Evolutionary conservation across 1,284 basidiomycete genomes (phyloP).

Genomic region (Termitomyces sp.): DNA sequence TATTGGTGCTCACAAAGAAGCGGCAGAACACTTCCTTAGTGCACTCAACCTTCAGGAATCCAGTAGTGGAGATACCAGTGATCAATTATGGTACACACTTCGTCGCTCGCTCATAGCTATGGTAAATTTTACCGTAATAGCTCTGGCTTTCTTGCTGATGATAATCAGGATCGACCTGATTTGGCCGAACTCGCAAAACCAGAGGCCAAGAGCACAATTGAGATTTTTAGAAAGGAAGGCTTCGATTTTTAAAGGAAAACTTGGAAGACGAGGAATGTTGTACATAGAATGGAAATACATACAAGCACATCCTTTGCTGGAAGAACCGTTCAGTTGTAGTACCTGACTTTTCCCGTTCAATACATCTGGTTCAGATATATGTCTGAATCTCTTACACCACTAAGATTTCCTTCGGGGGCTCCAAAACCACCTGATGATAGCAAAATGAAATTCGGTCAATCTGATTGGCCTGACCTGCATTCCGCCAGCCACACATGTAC

Average conservation of each 20-base stretch:
- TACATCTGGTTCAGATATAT: background rate
- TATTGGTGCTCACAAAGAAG: conserved; percentile 93
- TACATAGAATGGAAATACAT: background rate
- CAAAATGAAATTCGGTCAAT: conserved; percentile 4
- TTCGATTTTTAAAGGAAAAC: conserved; percentile 66
- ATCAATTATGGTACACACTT: conserved; percentile 91
- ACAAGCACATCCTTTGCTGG: background rate
- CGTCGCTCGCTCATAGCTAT: conserved; percentile 78
- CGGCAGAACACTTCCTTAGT: conserved; percentile 93
- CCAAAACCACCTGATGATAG: background rate
- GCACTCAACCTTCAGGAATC: conserved; percentile 81
- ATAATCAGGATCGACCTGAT: conserved; percentile 53
- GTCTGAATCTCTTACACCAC: background rate
- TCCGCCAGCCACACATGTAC: background rate
- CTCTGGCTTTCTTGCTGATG: background rate
- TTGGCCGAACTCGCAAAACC: conserved; percentile 61
- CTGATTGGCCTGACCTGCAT: conserved; percentile 14
- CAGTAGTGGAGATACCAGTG: conserved; percentile 66
- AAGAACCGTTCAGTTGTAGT: background rate
- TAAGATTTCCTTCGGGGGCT: too few relatives aligned
- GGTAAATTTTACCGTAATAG: conserved; percentile 43
- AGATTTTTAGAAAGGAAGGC: conserved; percentile 71
- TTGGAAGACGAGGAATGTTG: background rate
- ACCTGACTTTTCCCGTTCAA: background rate
- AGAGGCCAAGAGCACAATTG: conserved; percentile 45